These are phyloP conservation scores for Vitis cinerea DNA, from an alignment of 164 flowering plant species.

Conservation along the genomic window DNA sequence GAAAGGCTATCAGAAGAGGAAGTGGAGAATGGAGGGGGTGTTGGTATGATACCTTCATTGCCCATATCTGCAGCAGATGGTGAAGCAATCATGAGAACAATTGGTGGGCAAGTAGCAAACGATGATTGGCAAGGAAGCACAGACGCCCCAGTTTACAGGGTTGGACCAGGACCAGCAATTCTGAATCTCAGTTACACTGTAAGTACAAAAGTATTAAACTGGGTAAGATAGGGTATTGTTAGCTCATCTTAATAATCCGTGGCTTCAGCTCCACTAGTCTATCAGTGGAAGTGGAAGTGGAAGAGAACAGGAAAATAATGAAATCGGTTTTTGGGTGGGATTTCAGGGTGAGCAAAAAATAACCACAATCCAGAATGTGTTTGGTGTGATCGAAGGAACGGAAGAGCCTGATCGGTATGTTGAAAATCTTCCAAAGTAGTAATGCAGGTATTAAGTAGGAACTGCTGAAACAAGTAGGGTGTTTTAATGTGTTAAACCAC, in stretches of 20 bases:
- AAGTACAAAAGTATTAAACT: slow-evolving; percentile 16
- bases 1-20: slow-evolving; percentile 57
- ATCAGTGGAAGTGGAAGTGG: too few relatives aligned
- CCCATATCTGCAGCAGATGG: slow-evolving; percentile 68
- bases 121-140: slow-evolving; percentile 67
- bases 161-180: slow-evolving; percentile 76
- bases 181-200: slow-evolving; percentile 57
- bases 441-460: not conserved
- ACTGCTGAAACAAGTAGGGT: too few relatives aligned
- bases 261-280: too few relatives aligned
- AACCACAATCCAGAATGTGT: slow-evolving; percentile 59
- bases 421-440: not conserved
- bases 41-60: slow-evolving; percentile 65
- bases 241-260: too few relatives aligned
- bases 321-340: not conserved
- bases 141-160: slow-evolving; percentile 41
- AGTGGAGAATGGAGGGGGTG: slow-evolving; percentile 46
- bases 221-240: not conserved
- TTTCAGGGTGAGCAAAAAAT: slow-evolving; percentile 57
- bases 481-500: not conserved
- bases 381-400: slow-evolving; percentile 65
- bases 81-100: slow-evolving; percentile 44
- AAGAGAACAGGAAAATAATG: not conserved
- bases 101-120: slow-evolving; percentile 56
- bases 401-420: slow-evolving; percentile 79